Base-by-base conservation (phyloP, 805 yeast species). In the Brettanomyces bruxellensis region DNA sequence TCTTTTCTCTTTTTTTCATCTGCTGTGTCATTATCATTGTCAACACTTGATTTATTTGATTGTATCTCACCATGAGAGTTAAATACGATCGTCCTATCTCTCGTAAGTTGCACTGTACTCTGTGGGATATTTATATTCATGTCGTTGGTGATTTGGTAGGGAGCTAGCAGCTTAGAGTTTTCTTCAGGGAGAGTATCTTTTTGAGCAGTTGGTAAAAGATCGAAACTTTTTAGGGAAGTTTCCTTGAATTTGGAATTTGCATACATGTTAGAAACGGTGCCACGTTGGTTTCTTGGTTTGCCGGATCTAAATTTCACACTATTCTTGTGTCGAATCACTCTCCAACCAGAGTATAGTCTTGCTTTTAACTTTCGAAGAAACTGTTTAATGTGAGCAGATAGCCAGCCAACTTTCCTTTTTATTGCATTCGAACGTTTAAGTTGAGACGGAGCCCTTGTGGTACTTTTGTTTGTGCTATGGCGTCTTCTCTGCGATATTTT, bases 391-490 rank as follows among this genome's bases (percentile, higher is more conserved):
- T 36, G 25, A 24, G 23, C 25, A 9, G 45, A 14, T 14, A 64
- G 41, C 61, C 67, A 60, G 3, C 65, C 64, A 2, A 51, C 42
- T 42, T 59, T 64, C 36, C 67, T 50, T 43, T 54, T 57, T n/a
- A 57, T 55, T 8, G 68, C 68, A 43, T 61, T 61, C 0, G 63
- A 52, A 42, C 68, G 51, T 38, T 52, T 57, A 18, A 64, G 34
- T 25, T 25, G 30, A 25, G 42, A 34, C n/a, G 42, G 34, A 6
- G 42, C 42, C 11, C 22, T 35, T n/a, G 8, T n/a, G 6, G 8
- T 35, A 8, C 38, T 28, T 7, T 9, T 28, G 7, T 9, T 9
- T 7, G 11, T 28, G 11, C 32, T 28, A 7, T 28, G 7, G 3
- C 11, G 32, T 28, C 32, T 6, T 9, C 11, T 28, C 11, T 6